Percentiles rank a stretch among this genome's conserved stretches.
Evolutionary conservation across 345 rosid species (phyloP).

Genomic region (Salix purpurea): DNA sequence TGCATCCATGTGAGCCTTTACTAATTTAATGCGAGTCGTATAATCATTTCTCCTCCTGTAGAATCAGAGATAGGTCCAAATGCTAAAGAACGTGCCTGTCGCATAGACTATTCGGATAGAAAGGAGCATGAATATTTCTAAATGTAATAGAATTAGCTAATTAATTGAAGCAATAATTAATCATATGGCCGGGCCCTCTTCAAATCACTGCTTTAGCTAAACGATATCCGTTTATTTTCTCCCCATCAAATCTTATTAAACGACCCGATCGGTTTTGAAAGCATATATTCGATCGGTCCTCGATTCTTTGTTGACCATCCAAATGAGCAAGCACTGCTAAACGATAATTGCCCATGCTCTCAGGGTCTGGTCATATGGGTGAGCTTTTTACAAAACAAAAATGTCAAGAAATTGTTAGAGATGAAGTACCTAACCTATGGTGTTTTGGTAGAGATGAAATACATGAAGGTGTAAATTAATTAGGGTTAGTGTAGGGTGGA

Average conservation of each 20-base stretch:
- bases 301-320: not conserved
- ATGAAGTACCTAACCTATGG: no score
- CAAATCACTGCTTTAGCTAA: not conserved
- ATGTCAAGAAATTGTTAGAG: no score
- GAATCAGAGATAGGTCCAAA: no score
- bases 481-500: no score
- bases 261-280: not conserved
- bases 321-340: not conserved
- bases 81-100: no score
- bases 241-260: no score
- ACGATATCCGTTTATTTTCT: not conserved
- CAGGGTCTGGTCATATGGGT: not conserved
- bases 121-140: no score
- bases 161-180: not conserved
- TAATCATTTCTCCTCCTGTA: not conserved
- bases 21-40: not conserved
- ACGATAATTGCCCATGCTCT: not conserved
- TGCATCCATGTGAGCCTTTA: slow-evolving; percentile 44
- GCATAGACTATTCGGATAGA: not conserved
- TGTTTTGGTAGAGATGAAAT: no score
- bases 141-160: no score
- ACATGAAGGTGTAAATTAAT: no score
- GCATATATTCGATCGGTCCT: not conserved
- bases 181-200: not conserved
- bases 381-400: no score